Base-by-base conservation (phyloP, 371 early-diverging fungal genomes). In the Thermomucor indicae-seudaticae region DNA sequence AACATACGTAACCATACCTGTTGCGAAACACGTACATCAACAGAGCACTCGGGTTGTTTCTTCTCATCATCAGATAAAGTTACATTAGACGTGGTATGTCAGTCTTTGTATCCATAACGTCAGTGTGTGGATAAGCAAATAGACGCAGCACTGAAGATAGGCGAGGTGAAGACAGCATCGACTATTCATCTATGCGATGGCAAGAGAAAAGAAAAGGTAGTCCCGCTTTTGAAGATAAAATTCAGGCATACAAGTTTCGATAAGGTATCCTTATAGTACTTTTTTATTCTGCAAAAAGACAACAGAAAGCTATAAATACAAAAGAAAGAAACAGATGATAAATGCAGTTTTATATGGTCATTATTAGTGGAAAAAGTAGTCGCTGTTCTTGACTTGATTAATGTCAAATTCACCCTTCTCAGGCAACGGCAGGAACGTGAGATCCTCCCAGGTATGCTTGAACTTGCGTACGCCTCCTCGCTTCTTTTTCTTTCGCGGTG, bases 331-430 rank as follows among this genome's bases (percentile, higher is more conserved):
- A 38, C 14, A 35, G 37, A 37, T 23, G 17, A 27, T 43, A 51
- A 28, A 28, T 51, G 41, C 44, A 44, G 29, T n/a, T 28, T 12
- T 16, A 28, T 19, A 16, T 5, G 4, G 40, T 22, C 14, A 30
- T 20, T 14, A 51, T 53, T 75, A 91, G 45, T 87, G 85, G 83
- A 97, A 97, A 54, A 97, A 97, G 74, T 97, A 97, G 22, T 72
- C 78, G 43, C 91, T 89, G 34, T 89, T 76, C 48, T 73, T 77
- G 4, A 97, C 96, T 54, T 80, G 61, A 31, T 75, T 62, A 44
- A 97, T 78, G 60, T 95, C 86, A 71, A 97, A 92, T 22, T 86
- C 81, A 46, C 97, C 97, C 38, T 83, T 77, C 10, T 62, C 58
- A 6, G 97, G 97, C 46, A 95, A 58, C 14, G 84, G 83, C 3